Percentiles rank a stretch among this genome's conserved stretches.
Conservation (phyloP, 1,139 yeast genomes). For the Diutina scorzettiae region DNA sequence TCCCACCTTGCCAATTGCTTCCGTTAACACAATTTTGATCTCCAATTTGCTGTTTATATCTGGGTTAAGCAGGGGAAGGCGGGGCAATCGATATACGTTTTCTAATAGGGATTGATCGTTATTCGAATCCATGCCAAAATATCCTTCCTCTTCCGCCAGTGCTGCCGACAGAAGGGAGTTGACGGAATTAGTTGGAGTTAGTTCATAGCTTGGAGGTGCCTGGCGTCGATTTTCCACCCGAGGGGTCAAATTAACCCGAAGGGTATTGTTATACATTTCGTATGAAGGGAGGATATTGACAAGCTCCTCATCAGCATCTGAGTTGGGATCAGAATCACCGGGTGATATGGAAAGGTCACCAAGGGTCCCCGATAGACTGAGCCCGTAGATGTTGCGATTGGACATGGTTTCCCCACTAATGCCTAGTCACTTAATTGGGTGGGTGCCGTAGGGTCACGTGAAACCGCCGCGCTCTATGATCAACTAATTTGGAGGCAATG, state of each 20-base stretch:
- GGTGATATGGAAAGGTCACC: background rate
- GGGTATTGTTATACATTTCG: constrained; percentile 3
- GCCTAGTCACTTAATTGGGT: no score
- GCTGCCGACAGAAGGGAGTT: background rate
- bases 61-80: background rate
- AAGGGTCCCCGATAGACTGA: background rate
- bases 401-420: no score
- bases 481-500: no score
- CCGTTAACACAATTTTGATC: background rate
- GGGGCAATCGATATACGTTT: background rate
- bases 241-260: background rate
- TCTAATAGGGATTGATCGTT: background rate
- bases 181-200: background rate
- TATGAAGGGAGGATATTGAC: constrained; percentile 2
- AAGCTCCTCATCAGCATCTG: constrained; percentile 1
- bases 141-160: background rate
- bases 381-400: constrained; percentile 4
- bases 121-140: background rate
- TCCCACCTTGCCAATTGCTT: background rate
- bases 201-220: constrained; percentile 2
- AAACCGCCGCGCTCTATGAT: no score
- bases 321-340: background rate
- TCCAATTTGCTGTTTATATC: background rate
- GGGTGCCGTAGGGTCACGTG: no score
- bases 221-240: background rate